A percentile compares a stretch with the other conserved stretches of the same genome.
Evolutionary conservation across 768 basidiomycete genomes (phyloP).

Genomic region (Rhizopogon roseolus): DNA sequence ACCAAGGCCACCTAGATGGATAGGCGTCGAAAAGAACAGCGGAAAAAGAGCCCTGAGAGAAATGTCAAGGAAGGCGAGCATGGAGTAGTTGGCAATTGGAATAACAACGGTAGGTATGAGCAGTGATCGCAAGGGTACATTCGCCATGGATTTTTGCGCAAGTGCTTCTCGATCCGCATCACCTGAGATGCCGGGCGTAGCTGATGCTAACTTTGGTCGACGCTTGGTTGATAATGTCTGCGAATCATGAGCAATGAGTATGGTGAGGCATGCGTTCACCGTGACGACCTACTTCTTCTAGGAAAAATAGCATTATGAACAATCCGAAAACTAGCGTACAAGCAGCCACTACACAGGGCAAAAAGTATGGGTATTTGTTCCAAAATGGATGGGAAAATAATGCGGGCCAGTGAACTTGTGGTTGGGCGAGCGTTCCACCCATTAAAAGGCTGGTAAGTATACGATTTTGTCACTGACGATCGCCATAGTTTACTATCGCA

Average conservation of each 20-base stretch:
- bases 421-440: conserved; percentile 52
- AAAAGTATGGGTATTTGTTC: conserved; percentile 30
- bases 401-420: conserved; percentile 48
- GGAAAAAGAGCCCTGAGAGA: conserved; percentile 35
- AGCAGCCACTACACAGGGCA: conserved; percentile 24
- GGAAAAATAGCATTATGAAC: conserved; percentile 13
- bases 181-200: too few relatives aligned
- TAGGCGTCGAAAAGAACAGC: conserved; percentile 40
- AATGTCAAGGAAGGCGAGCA: conserved; percentile 39
- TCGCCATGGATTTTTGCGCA: conserved; percentile 9
- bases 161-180: background rate
- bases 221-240: background rate
- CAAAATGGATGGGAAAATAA: conserved; percentile 38
- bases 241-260: too few relatives aligned
- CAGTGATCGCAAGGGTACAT: conserved; percentile 22
- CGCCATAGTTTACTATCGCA: background rate
- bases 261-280: background rate
- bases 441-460: conserved; percentile 41
- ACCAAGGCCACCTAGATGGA: conserved; percentile 37
- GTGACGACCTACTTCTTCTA: conserved; percentile 25
- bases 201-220: background rate
- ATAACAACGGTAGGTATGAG: conserved; percentile 33
- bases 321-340: conserved; percentile 9
- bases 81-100: conserved; percentile 37
- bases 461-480: background rate